phyloP scores from a whole-genome alignment of 129 eudicot species.

The Centella asiatica region DNA sequence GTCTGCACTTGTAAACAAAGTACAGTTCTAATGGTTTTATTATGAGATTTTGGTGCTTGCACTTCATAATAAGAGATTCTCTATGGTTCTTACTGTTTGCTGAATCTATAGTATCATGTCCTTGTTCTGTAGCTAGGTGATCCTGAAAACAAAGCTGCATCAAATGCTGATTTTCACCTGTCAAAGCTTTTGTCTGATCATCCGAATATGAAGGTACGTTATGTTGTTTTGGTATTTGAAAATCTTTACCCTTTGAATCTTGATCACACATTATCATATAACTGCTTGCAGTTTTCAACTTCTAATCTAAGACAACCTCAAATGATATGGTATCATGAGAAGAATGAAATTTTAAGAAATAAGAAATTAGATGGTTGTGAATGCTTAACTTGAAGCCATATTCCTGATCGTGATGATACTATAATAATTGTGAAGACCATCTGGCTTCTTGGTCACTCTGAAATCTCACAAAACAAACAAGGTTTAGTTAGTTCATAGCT shows the following conservation, averaged over 20 bases:
- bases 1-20: conserved; percentile 88
- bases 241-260: neutral
- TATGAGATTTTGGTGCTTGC: neutral
- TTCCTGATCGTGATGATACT: no score
- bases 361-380: no score
- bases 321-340: no score
- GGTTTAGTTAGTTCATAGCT: no score
- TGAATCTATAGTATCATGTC: conserved; percentile 6
- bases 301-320: no score
- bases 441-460: no score
- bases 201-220: conserved; percentile 91
- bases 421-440: no score
- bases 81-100: neutral
- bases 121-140: conserved; percentile 72
- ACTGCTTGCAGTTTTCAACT: no score
- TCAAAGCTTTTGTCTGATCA: conserved; percentile 85
- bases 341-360: no score
- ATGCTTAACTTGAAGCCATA: no score
- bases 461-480: no score
- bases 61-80: neutral
- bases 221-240: neutral
- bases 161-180: conserved; percentile 85
- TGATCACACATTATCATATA: no score
- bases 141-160: conserved; percentile 95
- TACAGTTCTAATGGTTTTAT: conserved; percentile 3